Base-by-base conservation (phyloP, 2,329 filamentous ascomycete species). In the Fusarium liriodendri region DNA sequence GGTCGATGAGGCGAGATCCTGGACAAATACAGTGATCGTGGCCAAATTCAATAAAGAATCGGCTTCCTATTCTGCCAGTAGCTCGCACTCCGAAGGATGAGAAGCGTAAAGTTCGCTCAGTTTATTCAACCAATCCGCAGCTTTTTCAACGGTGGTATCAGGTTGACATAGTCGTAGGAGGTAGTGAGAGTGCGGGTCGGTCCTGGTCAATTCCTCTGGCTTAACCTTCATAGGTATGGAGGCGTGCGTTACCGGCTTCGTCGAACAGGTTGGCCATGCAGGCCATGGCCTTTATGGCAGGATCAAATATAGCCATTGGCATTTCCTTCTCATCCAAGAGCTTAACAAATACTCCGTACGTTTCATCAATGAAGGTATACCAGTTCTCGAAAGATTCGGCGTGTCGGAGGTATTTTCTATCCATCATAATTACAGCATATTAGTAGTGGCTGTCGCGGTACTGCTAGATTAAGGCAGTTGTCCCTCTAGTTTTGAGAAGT, bases 161-260 rank as follows among this genome's bases (percentile, higher is more conserved):
- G 33, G 6, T 35, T 35, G 33, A 13, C 33, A 35, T 14, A 14
- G 33, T 14, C 33, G 33, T 14, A 35, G 33, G 33, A 35, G 11
- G 22, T 22, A 22, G 22, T 22, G 22, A 22, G 22, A 22, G 22
- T 22, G 22, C 22, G 22, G 22, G 22, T 22, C 22, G 22, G 22
- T 22, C 22, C 22, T 13, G 32, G 32, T 33, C 4, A 33, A 33
- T 5, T 33, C 32, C 11, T 13, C 32, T 33, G 11, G 11, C 2
- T 85, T 83, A 18, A 76, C 79, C 50, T 85, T 88, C 69, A 87
- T 78, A 1, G 2, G 22, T 22, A 22, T 68, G 69, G 1, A 87
- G 76, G 1, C 81, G 82, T 2, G 81, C 72, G 25, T 82, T 83
- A 0, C 82, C 80, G 9, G 67, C 68, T 3, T 83, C 80, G 62